A percentile compares a stretch with the other conserved stretches of the same genome.
phyloP scores from a whole-genome alignment of 345 rosid species.

The Eucalyptus cladocalyx region DNA sequence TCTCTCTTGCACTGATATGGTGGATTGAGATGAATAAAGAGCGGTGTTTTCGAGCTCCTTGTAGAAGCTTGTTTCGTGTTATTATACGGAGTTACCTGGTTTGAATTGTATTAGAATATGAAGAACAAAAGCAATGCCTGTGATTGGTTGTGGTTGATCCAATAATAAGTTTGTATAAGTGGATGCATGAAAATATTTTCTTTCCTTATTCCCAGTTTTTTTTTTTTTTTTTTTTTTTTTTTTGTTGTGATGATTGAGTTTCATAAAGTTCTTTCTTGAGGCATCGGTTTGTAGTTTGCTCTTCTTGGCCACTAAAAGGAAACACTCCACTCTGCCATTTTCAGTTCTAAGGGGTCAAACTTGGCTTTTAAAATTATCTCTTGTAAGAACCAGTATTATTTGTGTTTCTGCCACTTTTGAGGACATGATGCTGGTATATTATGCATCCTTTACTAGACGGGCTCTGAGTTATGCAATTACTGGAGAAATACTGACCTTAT shows the following conservation, averaged over 20 bases:
- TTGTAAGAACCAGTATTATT: background rate
- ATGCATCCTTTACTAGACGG: background rate
- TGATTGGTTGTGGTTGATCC: background rate
- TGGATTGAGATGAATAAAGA: background rate
- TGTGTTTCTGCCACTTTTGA: background rate
- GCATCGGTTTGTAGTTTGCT: background rate
- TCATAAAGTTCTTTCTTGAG: background rate
- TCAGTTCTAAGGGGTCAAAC: background rate
- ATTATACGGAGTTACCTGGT: background rate
- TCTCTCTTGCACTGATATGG: background rate
- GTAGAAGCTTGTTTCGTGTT: background rate
- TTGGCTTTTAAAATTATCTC: background rate
- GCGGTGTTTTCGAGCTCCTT: background rate
- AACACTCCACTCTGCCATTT: background rate
- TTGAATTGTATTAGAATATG: background rate
- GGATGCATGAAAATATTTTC: background rate
- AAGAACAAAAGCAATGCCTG: background rate
- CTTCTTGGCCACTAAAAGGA: background rate
- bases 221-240: background rate
- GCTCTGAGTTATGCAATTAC: background rate
- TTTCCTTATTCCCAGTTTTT: background rate
- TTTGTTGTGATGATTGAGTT: background rate
- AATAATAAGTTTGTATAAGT: background rate
- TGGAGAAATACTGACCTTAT: background rate
- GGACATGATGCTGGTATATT: background rate